These are phyloP conservation scores for Fusarium goolgardi DNA, from an alignment of 2,329 filamentous ascomycete species.

Conservation along the genomic window DNA sequence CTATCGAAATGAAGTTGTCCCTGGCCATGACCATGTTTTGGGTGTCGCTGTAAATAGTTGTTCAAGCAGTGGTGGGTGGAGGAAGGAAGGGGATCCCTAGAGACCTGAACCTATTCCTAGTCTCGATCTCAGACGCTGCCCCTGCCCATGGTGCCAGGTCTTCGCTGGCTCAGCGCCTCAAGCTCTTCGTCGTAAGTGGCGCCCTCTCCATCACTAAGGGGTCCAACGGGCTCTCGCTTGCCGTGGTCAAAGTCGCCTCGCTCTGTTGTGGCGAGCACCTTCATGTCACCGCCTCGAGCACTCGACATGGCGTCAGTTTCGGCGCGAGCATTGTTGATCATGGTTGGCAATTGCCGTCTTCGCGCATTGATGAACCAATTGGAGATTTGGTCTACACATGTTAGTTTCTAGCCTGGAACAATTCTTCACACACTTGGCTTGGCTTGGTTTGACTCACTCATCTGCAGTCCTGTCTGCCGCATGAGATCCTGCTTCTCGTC, in stretches of 20 bases:
- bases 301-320: constrained; percentile 62
- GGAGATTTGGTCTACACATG: constrained; percentile 71
- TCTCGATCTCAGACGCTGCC: constrained; percentile 57
- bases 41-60: constrained; percentile 21
- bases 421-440: not conserved
- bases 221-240: constrained; percentile 52
- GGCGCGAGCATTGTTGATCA: constrained; percentile 67
- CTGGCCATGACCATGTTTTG: constrained; percentile 18
- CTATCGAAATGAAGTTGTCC: constrained; percentile 27
- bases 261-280: constrained; percentile 55
- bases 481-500: constrained; percentile 88
- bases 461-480: constrained; percentile 78
- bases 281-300: constrained; percentile 52
- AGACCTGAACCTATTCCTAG: not conserved
- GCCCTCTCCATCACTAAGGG: constrained; percentile 61
- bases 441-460: constrained; percentile 68
- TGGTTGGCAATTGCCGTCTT: constrained; percentile 70
- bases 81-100: not conserved
- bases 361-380: constrained; percentile 87
- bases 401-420: constrained; percentile 22
- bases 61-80: constrained; percentile 8
- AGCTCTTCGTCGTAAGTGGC: constrained; percentile 60
- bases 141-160: constrained; percentile 55
- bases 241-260: constrained; percentile 53
- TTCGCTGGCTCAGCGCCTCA: constrained; percentile 49